Evolutionary conservation across 2,329 filamentous ascomycete species (phyloP).

Genomic region (Alternaria panax): DNA sequence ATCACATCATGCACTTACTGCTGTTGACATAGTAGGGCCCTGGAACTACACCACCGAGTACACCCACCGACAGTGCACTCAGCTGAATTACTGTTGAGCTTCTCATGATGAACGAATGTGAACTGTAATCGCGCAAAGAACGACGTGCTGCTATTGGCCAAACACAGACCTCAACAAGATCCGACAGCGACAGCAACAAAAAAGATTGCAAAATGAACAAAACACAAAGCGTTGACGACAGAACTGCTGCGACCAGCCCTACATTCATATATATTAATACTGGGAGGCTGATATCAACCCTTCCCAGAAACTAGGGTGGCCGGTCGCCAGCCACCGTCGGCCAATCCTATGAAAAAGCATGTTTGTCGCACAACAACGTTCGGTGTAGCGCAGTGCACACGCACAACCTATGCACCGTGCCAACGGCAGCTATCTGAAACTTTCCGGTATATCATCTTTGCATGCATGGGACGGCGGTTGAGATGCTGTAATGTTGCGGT

Average conservation of each 20-base stretch:
- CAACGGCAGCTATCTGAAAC: slow-evolving; percentile 21
- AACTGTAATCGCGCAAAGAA: slow-evolving; percentile 8
- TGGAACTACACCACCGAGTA: slow-evolving; percentile 20
- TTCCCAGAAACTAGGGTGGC: slow-evolving; percentile 25
- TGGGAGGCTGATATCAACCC: slow-evolving; percentile 8
- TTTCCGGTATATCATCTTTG: slow-evolving; percentile 18
- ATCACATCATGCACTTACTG: slow-evolving; percentile 15
- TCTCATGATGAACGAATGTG: slow-evolving; percentile 26
- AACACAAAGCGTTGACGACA: slow-evolving; percentile 17
- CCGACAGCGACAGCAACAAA: slow-evolving; percentile 6
- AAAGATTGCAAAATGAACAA: slow-evolving; percentile 12
- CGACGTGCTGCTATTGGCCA: slow-evolving; percentile 23
- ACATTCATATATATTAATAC: slow-evolving; percentile 19
- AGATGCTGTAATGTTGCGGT: slow-evolving; percentile 14
- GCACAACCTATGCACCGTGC: slow-evolving; percentile 27
- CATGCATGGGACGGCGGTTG: slow-evolving; percentile 14
- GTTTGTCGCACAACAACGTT: slow-evolving; percentile 34
- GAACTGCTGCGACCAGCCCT: slow-evolving; percentile 15
- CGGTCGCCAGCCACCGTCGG: slow-evolving; percentile 34
- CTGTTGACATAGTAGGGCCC: slow-evolving; percentile 16
- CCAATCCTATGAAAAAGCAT: slow-evolving; percentile 27
- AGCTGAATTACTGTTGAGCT: slow-evolving; percentile 25
- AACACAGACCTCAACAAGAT: neutral
- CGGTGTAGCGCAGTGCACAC: slow-evolving; percentile 18
- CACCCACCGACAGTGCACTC: slow-evolving; percentile 24